Percentiles rank a stretch among this genome's conserved stretches.
Conservation (phyloP, 192 early-diverging fungal genomes). For the Pilaira anomala region DNA sequence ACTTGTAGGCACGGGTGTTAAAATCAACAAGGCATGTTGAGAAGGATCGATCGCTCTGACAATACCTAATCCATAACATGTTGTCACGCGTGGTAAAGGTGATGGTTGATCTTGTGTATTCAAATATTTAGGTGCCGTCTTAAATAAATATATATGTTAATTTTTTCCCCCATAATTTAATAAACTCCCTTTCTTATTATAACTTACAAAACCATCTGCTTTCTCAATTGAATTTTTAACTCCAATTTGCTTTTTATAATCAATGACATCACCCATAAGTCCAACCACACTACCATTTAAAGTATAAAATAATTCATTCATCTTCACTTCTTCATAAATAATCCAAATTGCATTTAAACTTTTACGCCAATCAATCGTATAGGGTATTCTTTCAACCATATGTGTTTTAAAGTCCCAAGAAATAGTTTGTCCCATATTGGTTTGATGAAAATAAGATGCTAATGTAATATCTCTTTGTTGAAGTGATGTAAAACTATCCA, state of each 20-base stretch:
- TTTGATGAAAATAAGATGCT: slow-evolving; percentile 68
- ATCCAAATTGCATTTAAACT: slow-evolving; percentile 61
- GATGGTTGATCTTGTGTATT: slow-evolving; percentile 36
- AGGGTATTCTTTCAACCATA: slow-evolving; percentile 53
- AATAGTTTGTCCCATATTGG: background rate
- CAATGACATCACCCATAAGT: slow-evolving; percentile 53
- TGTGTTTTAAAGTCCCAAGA: slow-evolving; percentile 57
- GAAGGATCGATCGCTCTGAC: slow-evolving; percentile 64
- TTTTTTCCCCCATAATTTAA: background rate
- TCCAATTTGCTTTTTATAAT: slow-evolving; percentile 4
- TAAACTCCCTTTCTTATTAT: background rate
- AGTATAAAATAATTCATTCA: slow-evolving; percentile 74
- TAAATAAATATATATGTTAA: background rate
- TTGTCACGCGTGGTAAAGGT: slow-evolving; percentile 48
- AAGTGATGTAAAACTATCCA: slow-evolving; percentile 48
- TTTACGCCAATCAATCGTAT: slow-evolving; percentile 59
- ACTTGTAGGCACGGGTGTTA: slow-evolving; percentile 47
- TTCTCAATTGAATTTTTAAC: slow-evolving; percentile 9
- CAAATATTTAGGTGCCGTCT: slow-evolving; percentile 43
- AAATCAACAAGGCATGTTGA: slow-evolving; percentile 50
- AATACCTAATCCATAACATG: slow-evolving; percentile 61
- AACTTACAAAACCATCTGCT: background rate
- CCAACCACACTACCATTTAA: slow-evolving; percentile 86
- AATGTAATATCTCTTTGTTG: slow-evolving; percentile 66
- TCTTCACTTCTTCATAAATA: slow-evolving; percentile 70